These are phyloP conservation scores for Asterochloris erici DNA, from an alignment of 139 green algal species.

Conservation along the genomic window DNA sequence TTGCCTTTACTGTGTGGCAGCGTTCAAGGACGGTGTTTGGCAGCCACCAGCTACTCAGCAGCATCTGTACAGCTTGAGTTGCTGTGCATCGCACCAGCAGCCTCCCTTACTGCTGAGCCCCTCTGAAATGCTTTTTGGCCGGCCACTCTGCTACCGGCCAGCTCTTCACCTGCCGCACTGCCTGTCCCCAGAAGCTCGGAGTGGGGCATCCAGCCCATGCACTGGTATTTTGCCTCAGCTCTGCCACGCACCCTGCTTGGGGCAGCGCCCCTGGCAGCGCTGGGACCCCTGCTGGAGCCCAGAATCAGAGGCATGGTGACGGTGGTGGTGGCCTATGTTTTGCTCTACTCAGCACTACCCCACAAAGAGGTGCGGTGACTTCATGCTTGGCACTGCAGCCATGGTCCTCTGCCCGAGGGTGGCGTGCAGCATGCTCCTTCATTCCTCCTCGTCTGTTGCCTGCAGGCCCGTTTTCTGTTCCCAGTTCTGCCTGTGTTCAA, in stretches of 20 bases:
- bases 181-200: slow-evolving; percentile 57
- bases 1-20: no score
- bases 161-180: not conserved
- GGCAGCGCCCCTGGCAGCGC: slow-evolving; percentile 39
- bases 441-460: slow-evolving; percentile 1
- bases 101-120: no score
- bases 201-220: slow-evolving; percentile 62
- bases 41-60: no score
- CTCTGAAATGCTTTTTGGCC: no score
- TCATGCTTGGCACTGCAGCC: not conserved
- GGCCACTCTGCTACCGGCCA: not conserved
- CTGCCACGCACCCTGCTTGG: slow-evolving; percentile 54
- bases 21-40: no score
- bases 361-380: slow-evolving; percentile 67
- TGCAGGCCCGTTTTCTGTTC: slow-evolving; percentile 79
- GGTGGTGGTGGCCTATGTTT: slow-evolving; percentile 45
- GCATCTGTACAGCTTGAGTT: no score
- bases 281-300: slow-evolving; percentile 42
- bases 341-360: slow-evolving; percentile 70
- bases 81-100: no score
- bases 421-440: not conserved
- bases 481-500: slow-evolving; percentile 75
- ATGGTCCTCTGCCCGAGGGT: not conserved
- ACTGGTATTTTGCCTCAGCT: slow-evolving; percentile 74
- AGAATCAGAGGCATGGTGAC: slow-evolving; percentile 10